Base-by-base conservation (phyloP, 2,329 filamentous ascomycete species). In the Torrubiella hemipterigena region DNA sequence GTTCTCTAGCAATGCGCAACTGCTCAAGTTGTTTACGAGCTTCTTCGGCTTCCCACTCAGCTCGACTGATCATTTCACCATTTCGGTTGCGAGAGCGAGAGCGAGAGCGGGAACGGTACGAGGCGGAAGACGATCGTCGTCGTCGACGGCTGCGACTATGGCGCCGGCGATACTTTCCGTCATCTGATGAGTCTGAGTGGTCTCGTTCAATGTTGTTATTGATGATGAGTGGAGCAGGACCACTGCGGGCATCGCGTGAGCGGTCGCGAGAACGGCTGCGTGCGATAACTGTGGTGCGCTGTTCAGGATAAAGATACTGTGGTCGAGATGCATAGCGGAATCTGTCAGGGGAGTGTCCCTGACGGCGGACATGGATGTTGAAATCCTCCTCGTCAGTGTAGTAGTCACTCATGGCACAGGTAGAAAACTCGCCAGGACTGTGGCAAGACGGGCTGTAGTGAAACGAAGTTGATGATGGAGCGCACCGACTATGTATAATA, bases 181-280 rank as follows among this genome's bases (percentile, higher is more conserved):
- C 64, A 5, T 58, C 65, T 14, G 62, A 64, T 31, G 59, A 42
- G 15, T 65, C 65, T 14, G 62, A 64, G 31, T 60, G 42, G 15
- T 65, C 58, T 37, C 66, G 65, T 42, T 67, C 64, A 35, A 69
- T 65, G 34, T 58, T 58, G 47, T 73, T 74, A 45, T 73, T 70
- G 47, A 75, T 73, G 31, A 75, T 64, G 29, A 75, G 58, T 1
- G 69, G 67, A 12, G 45, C 32, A 19, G 45, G 58, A 15, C 61
- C 59, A 37, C 50, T 56, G 38, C 69, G 65, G 16, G 57, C 58
- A 13, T 63, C 66, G 15, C 61, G 61, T 14, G 65, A 68, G 15
- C 61, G 59, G 17, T 52, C 50, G 12, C 47, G 49, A 8, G 55
- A 57, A 11, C 48, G 47, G 23, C 58, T 45, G 21, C 61, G 56